Evolutionary conservation across 106 monocot species (phyloP), one percentile per base, ranked within the genome.

Genomic region (Dendrobium catenatum): DNA sequence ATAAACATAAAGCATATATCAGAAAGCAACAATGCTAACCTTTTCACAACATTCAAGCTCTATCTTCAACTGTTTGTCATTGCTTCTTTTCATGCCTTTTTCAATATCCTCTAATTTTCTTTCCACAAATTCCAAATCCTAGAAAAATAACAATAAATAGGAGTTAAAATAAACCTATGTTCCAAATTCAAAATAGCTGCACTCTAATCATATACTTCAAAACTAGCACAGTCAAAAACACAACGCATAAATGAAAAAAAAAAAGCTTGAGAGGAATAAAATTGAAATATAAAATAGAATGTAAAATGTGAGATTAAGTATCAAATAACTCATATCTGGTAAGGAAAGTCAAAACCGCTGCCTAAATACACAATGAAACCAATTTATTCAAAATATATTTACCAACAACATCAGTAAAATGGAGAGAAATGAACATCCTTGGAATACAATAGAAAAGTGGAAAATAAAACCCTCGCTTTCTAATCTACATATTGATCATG

Each of bases 11-110:
- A 80, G 70, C 7, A 72, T 72, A 22, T 49, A 44, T 56, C 27
- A 55, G 20, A 68, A 58, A 83, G 42, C 49, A 4, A 73, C 10
- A 13, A 55, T 78, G 55, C 81, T 75, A 40, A 99, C 95, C 93
- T 78, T 93, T 79, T 83, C 77, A 79, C 92, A 95, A 55, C 85
- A 86, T 78, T 99, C 98, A 80, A 83, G 93, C 73, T 99, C 95
- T 76, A 95, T 82, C 86, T 95, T 99, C 20, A 99, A 84, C 42
- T 95, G 98, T 79, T 99, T 99, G 79, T 99, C 98, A 79, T 99
- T 99, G 88, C 98, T 99, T 80, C 98, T 89, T 85, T 99, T 99
- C 98, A 99, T 99, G 79, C 92, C 89, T 83, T 99, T 99, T 68
- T 99, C 93, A 79, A 99, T 85, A 86, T 99, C 98, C 37, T 95